A percentile compares a stretch with the other conserved stretches of the same genome.
These are phyloP conservation scores for Taiozyma onychis DNA, from an alignment of 1,139 yeast species.

Conservation along the genomic window DNA sequence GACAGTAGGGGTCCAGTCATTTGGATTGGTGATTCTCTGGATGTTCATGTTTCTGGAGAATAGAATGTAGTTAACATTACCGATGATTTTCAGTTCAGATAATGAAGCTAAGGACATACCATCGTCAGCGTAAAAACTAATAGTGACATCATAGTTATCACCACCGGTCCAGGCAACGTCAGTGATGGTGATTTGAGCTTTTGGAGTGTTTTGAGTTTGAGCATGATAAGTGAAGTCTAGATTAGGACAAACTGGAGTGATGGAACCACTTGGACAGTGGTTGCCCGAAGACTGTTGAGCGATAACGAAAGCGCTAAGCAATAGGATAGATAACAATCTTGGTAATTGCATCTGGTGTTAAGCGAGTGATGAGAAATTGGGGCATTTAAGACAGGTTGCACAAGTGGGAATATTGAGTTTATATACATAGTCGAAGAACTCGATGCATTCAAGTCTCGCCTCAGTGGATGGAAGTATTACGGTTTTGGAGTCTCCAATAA, in stretches of 20 bases:
- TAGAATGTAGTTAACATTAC: slow-evolving; percentile 8
- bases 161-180: slow-evolving; percentile 4
- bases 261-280: background rate
- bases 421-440: background rate
- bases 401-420: background rate
- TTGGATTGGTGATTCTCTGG: slow-evolving; percentile 9
- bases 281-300: background rate
- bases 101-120: slow-evolving; percentile 9
- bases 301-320: background rate
- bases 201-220: slow-evolving; percentile 11
- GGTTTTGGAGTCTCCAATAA: background rate
- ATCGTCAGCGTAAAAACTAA: slow-evolving; percentile 26
- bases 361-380: background rate
- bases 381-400: no score
- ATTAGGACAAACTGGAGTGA: slow-evolving; percentile 14
- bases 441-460: background rate
- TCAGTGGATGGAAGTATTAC: background rate
- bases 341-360: background rate
- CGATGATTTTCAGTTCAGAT: slow-evolving; percentile 14
- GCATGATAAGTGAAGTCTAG: slow-evolving; percentile 24
- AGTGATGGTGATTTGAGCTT: slow-evolving; percentile 21
- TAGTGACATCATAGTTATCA: slow-evolving; percentile 15
- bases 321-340: background rate
- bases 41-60: slow-evolving; percentile 13
- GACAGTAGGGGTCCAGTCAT: slow-evolving; percentile 6